These are phyloP conservation scores for Colletotrichum liriopes DNA, from an alignment of 2,329 filamentous ascomycete species.

Conservation along the genomic window DNA sequence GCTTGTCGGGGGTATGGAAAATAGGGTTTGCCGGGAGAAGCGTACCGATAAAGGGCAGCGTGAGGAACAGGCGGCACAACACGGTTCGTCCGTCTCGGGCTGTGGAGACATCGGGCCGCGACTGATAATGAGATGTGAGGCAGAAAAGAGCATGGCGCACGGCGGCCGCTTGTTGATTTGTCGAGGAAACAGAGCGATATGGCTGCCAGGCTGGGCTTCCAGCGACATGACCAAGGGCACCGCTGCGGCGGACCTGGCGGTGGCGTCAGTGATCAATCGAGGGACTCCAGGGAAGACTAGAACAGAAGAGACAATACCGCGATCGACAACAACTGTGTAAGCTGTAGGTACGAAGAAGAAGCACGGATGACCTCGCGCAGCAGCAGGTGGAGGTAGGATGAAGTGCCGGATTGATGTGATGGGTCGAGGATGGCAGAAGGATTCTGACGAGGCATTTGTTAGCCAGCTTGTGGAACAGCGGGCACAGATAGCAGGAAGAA, in stretches of 20 bases:
- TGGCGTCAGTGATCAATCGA: slow-evolving; percentile 4
- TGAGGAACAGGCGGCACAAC: slow-evolving; percentile 7
- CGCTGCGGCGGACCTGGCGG: not conserved
- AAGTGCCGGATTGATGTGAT: slow-evolving; percentile 21
- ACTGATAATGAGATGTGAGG: slow-evolving; percentile 5
- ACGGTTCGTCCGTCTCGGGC: slow-evolving; percentile 21
- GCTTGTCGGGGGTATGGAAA: slow-evolving; percentile 24
- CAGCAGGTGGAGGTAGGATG: slow-evolving; percentile 23
- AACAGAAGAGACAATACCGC: not conserved
- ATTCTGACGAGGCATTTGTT: slow-evolving; percentile 34
- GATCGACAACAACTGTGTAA: not conserved
- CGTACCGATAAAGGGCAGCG: slow-evolving; percentile 17
- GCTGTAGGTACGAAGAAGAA: not conserved
- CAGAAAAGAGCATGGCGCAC: not conserved
- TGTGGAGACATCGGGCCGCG: slow-evolving; percentile 36
- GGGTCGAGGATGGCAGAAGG: slow-evolving; percentile 30
- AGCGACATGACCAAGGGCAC: not conserved
- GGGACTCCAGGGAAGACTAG: not conserved
- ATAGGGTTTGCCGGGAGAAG: slow-evolving; percentile 40
- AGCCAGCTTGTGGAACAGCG: slow-evolving; percentile 12
- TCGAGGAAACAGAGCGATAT: not conserved
- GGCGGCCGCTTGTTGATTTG: not conserved
- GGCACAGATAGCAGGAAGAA: not conserved
- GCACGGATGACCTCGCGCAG: slow-evolving; percentile 17
- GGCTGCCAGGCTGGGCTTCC: not conserved